Evolutionary conservation across 1,139 yeast genomes (phyloP).

Genomic region (Saccharomyces hybrid): DNA sequence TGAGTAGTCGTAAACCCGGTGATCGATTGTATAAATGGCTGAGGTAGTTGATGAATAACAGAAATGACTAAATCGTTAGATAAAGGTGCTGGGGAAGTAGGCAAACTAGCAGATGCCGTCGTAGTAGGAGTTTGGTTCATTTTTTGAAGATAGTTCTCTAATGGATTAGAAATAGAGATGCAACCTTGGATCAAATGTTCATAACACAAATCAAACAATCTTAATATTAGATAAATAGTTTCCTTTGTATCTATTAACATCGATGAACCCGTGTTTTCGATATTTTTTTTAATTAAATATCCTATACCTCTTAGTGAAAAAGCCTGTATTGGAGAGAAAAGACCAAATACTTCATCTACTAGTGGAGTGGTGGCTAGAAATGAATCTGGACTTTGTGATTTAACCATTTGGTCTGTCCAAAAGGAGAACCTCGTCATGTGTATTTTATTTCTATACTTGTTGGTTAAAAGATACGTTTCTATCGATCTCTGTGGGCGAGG

Average conservation of each 20-base stretch:
- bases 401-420: slow-evolving; percentile 14
- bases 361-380: slow-evolving; percentile 16
- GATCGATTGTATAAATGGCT: slow-evolving; percentile 18
- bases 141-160: slow-evolving; percentile 18
- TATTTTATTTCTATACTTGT: slow-evolving; percentile 21
- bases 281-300: slow-evolving; percentile 1
- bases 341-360: slow-evolving; percentile 27
- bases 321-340: slow-evolving; percentile 24
- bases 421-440: slow-evolving; percentile 19
- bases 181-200: slow-evolving; percentile 19
- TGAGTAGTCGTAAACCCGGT: slow-evolving; percentile 14
- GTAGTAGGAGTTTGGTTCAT: slow-evolving; percentile 6
- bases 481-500: slow-evolving; percentile 14
- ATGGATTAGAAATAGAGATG: slow-evolving; percentile 22
- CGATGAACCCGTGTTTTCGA: neutral
- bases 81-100: slow-evolving; percentile 7
- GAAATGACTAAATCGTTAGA: slow-evolving; percentile 12
- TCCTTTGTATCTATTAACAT: slow-evolving; percentile 15
- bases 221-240: slow-evolving; percentile 25
- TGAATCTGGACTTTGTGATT: neutral
- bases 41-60: slow-evolving; percentile 19
- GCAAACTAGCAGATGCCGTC: neutral
- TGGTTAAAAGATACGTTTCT: slow-evolving; percentile 24
- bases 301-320: slow-evolving; percentile 29
- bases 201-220: slow-evolving; percentile 28